Evolutionary conservation across 352 stramenopile genomes (phyloP).

Genomic region (Pythium chondricola): DNA sequence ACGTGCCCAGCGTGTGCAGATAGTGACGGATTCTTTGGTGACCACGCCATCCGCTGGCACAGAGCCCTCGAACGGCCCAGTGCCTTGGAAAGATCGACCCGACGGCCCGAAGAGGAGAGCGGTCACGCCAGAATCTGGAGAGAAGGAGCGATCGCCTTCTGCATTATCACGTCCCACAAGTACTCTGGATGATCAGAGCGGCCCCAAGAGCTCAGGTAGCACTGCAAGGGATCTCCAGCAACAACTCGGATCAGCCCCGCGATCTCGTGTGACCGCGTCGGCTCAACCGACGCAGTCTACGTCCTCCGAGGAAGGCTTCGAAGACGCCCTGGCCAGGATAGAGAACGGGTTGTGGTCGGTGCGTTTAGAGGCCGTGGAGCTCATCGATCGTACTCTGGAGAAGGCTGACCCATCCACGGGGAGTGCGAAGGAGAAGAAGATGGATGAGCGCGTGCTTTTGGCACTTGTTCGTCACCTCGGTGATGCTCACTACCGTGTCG

Average conservation of each 20-base stretch:
- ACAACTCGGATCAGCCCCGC: no score
- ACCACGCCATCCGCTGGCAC: not conserved
- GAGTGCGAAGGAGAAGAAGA: slow-evolving; percentile 22
- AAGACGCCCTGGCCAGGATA: slow-evolving; percentile 42
- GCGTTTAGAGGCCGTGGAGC: slow-evolving; percentile 55
- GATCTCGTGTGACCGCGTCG: no score
- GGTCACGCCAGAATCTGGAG: slow-evolving; percentile 8
- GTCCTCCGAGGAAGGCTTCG: slow-evolving; percentile 30
- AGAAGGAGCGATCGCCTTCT: no score
- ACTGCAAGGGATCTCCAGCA: no score
- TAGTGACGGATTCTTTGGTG: slow-evolving; percentile 2
- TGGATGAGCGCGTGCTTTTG: slow-evolving; percentile 50
- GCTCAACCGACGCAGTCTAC: slow-evolving; percentile 9
- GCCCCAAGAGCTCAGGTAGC: no score
- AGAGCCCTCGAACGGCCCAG: slow-evolving; percentile 1
- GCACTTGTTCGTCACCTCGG: slow-evolving; percentile 58
- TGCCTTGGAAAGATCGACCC: slow-evolving; percentile 15
- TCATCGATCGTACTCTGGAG: slow-evolving; percentile 18
- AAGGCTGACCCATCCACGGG: not conserved
- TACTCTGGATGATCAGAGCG: no score
- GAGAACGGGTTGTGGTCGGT: slow-evolving; percentile 58
- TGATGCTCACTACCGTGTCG: slow-evolving; percentile 71
- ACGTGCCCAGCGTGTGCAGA: slow-evolving; percentile 16
- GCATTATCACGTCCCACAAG: no score
- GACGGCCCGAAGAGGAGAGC: slow-evolving; percentile 21